Conservation (phyloP, 1,139 yeast species). For the Suhomyces coccinellae region DNA sequence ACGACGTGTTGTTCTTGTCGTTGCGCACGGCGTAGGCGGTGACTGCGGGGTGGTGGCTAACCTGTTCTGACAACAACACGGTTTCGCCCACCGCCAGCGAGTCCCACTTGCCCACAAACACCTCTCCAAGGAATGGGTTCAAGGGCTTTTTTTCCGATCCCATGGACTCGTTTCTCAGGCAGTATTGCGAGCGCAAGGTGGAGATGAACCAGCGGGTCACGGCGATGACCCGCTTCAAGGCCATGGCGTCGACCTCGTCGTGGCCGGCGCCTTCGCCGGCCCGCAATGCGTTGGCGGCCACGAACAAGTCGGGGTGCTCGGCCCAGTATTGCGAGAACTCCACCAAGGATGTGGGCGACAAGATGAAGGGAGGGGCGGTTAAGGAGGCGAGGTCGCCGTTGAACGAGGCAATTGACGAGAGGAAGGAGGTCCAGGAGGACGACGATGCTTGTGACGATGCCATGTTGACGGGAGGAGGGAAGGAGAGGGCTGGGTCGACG, state of each 20-base stretch:
- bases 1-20: slow-evolving; percentile 61
- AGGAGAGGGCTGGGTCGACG: too few species aligned
- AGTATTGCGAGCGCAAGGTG: slow-evolving; percentile 88
- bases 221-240: slow-evolving; percentile 65
- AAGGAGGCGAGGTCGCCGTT: slow-evolving; percentile 92
- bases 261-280: slow-evolving; percentile 29
- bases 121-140: slow-evolving; percentile 92
- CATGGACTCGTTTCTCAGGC: slow-evolving; percentile 85
- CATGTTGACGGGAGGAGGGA: not conserved
- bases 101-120: slow-evolving; percentile 85
- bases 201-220: slow-evolving; percentile 91
- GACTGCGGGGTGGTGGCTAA: slow-evolving; percentile 93
- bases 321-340: slow-evolving; percentile 95
- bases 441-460: slow-evolving; percentile 27
- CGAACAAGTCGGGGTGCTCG: slow-evolving; percentile 80
- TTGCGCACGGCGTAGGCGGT: slow-evolving; percentile 84
- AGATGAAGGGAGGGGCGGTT: slow-evolving; percentile 97
- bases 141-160: slow-evolving; percentile 95
- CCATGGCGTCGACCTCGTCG: slow-evolving; percentile 49
- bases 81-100: slow-evolving; percentile 64
- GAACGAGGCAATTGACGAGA: slow-evolving; percentile 88
- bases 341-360: slow-evolving; percentile 83
- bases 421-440: slow-evolving; percentile 78
- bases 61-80: slow-evolving; percentile 80
- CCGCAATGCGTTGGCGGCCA: slow-evolving; percentile 56